Base-by-base conservation (phyloP, 2,329 filamentous ascomycete genomes). In the Scedosporium apiospermum region DNA sequence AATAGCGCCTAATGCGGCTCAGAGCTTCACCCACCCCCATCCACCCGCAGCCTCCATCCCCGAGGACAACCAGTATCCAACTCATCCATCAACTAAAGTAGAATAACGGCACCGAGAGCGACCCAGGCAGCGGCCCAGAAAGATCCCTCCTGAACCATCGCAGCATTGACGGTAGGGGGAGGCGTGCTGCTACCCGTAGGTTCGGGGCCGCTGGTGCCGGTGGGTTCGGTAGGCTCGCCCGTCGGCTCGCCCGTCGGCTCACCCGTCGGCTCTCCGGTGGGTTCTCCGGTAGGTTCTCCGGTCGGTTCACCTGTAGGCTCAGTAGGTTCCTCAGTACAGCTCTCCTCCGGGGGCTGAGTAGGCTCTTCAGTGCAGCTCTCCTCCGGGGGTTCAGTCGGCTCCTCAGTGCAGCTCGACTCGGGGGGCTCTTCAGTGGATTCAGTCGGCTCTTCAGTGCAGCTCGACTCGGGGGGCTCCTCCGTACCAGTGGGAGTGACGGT, bases 301-400 rank as follows among this genome's bases (percentile, higher is more conserved):
- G 58, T 60, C 5, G 58, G 58, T 26, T 46, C 30, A 26, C 41
- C 58, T 9, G 58, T 60, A 26, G 58, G 58, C 23, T 60, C 58
- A 38, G 23, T 27, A 21, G 44, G 44, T 12, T 49, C 44, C 16
- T 49, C 23, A 21, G 23, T 16, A 27, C 53, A 27, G 23, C 23
- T 57, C 34, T 34, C 30, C 53, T 57, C 44, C 5, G 44, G 14
- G 44, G 44, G 44, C 44, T 46, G 27, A 10, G 58, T 59, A 7
- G 58, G 58, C 58, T 59, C 58, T 16, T 46, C 44, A 46, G 14
- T 16, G 14, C 23, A 18, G 27, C 53, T 21, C 18, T n/a, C 23
- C 53, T 57, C 23, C 18, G 23, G n/a, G 53, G 23, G 53, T 12
- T 38, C 14, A n/a, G 23, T 21, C 53, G 14, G 18, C n/a, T 57